Conservation (phyloP, 1,139 yeast species). For the Magnusiomyces clavatus region DNA sequence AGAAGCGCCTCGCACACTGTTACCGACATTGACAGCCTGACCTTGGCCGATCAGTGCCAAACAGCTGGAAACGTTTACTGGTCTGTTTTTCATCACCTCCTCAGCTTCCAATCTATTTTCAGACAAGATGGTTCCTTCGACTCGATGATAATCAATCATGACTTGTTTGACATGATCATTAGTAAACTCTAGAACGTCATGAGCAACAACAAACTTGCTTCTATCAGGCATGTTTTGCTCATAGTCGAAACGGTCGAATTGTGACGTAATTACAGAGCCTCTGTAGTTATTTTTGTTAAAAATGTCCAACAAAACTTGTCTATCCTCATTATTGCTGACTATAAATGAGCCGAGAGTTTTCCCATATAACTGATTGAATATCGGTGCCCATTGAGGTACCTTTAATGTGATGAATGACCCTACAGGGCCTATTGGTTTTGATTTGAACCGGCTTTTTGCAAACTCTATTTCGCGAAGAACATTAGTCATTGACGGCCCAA, state of each 20-base stretch:
- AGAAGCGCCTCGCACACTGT: constrained; percentile 22
- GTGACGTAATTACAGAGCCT: constrained; percentile 45
- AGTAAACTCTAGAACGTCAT: constrained; percentile 52
- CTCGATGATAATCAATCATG: constrained; percentile 54
- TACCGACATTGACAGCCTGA: constrained; percentile 31
- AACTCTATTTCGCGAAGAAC: too few relatives aligned
- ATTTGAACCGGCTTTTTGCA: constrained; percentile 30
- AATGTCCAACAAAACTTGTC: constrained; percentile 40
- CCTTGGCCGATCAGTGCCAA: constrained; percentile 40
- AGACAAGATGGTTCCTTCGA: constrained; percentile 54
- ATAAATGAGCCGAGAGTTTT: constrained; percentile 54
- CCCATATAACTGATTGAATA: constrained; percentile 49
- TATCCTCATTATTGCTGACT: constrained; percentile 59
- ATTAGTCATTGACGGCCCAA: too few relatives aligned
- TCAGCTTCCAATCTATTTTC: constrained; percentile 48
- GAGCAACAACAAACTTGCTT: constrained; percentile 39
- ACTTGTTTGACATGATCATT: constrained; percentile 50
- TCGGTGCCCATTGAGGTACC: constrained; percentile 50
- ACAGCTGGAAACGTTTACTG: constrained; percentile 41
- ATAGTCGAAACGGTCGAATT: constrained; percentile 50
- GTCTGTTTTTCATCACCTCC: constrained; percentile 32
- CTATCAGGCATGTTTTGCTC: constrained; percentile 33
- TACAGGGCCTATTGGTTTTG: constrained; percentile 74
- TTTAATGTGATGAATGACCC: constrained; percentile 58
- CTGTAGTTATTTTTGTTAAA: constrained; percentile 28